Evolutionary conservation across 73 alveolate species (phyloP), one percentile per base, ranked within the genome.

Genomic region (Symbiodinium natans): DNA sequence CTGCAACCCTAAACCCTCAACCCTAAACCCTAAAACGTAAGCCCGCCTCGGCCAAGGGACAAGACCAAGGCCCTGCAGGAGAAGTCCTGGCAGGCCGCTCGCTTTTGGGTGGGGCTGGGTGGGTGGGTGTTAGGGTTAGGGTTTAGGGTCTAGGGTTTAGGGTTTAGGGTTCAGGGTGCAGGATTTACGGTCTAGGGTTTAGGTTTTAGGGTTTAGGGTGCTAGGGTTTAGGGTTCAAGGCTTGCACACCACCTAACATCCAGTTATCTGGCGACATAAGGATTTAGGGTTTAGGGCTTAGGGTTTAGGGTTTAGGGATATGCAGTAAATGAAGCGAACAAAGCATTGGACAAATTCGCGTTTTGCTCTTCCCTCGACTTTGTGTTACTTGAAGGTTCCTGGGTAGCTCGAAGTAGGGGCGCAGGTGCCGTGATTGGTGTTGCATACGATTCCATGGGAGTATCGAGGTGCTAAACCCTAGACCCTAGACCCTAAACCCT

Each of bases 51-150:
- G 23, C 94, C 40, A 29, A 89, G 95, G 97, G 54, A 90, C 97
- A 90, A 90, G 88, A 90, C 97, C 89, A 90, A 90, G 97, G 97
- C 46, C 80, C 33, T 90, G 80, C 97, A 90, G 40, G 97, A 90
- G 97, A 90, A 90, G 97, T 71, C 89, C 71, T 90, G 97, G 97
- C 77, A 90, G 97, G 97, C 68, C 8, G 23, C 71, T 52, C n/a
- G n/a, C 15, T 29, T n/a, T 10, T 52, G 25, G 71, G 71, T 8
- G 2, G 71, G 71, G 71, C 68, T 52, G n/a, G n/a, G n/a, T n/a
- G n/a, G n/a, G n/a, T n/a, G 9, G 59, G 59, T 2, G 59, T 46
- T 13, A 1, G 5, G 59, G 9, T 46, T 46, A 46, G 75, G 36
- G 74, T 56, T 56, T 56, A 15, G 74, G 74, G 31, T 56, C 15